phyloP scores from a whole-genome alignment of 306 rosid genomes.

The Crataegus laevigata region DNA sequence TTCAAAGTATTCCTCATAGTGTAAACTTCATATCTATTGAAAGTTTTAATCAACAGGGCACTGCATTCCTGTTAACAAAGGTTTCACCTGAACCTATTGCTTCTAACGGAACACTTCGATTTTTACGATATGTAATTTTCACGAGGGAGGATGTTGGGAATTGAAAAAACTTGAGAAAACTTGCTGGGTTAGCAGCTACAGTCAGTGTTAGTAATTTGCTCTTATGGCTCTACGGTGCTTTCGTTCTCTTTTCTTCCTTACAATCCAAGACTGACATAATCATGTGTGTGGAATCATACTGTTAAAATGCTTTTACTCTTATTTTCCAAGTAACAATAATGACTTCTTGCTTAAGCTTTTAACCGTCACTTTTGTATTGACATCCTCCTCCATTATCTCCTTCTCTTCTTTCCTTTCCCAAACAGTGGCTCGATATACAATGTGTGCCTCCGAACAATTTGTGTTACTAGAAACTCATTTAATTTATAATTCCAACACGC shows the following conservation, averaged over 20 bases:
- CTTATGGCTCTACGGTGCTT: neutral
- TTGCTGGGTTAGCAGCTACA: neutral
- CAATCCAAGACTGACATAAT: conserved; percentile 23
- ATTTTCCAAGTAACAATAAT: conserved; percentile 23
- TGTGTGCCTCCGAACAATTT: conserved; percentile 7
- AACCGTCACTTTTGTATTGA: conserved; percentile 9
- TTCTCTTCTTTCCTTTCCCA: conserved; percentile 2
- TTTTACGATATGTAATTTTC: too few relatives aligned
- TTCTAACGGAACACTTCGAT: neutral
- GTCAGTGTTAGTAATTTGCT: neutral
- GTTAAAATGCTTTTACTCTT: conserved; percentile 7
- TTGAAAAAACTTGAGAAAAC: neutral
- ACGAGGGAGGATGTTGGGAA: neutral
- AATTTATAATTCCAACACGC: neutral
- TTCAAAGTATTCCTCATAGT: neutral
- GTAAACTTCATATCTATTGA: too few relatives aligned
- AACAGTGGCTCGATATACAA: neutral
- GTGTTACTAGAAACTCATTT: neutral
- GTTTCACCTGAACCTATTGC: neutral
- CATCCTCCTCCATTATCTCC: conserved; percentile 1
- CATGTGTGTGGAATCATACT: conserved; percentile 28
- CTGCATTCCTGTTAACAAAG: neutral
- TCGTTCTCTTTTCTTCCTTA: neutral
- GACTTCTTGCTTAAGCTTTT: conserved; percentile 21
- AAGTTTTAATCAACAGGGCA: neutral